Evolutionary conservation across 2,329 filamentous ascomycete species (phyloP).

Genomic region (Paraphaeosphaeria minitans): DNA sequence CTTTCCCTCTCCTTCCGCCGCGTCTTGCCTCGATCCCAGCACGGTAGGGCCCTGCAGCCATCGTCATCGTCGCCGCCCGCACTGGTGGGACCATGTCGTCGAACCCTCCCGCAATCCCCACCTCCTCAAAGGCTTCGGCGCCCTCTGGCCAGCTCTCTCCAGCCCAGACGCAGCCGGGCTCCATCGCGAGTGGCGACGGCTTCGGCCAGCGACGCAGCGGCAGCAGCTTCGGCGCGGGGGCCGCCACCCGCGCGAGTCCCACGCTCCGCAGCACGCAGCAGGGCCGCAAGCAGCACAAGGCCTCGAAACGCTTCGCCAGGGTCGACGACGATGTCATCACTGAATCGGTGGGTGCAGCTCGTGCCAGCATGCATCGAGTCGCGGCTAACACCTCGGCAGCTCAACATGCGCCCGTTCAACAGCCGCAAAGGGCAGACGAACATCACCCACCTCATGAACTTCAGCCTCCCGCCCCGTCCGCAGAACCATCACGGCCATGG

Average conservation of each 20-base stretch:
- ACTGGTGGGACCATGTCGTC: constrained; percentile 50
- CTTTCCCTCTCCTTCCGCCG: constrained; percentile 11
- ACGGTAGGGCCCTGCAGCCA: constrained; percentile 15
- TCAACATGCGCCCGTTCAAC: constrained; percentile 66
- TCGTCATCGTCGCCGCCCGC: constrained; percentile 32
- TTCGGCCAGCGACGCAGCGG: constrained; percentile 51
- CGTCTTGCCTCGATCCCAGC: constrained; percentile 10
- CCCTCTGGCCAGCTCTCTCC: constrained; percentile 49
- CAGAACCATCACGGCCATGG: constrained; percentile 62
- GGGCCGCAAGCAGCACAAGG: constrained; percentile 81
- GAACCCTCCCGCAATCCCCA: constrained; percentile 48
- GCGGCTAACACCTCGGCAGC: constrained; percentile 47
- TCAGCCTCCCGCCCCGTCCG: constrained; percentile 77
- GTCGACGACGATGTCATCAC: constrained; percentile 87
- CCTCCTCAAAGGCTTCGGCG: constrained; percentile 49
- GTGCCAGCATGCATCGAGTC: background rate
- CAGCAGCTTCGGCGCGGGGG: constrained; percentile 46
- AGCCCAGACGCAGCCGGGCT: constrained; percentile 50
- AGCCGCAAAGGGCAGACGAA: constrained; percentile 90
- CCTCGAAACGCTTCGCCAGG: constrained; percentile 73
- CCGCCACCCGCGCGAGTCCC: constrained; percentile 45
- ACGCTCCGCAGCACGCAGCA: constrained; percentile 76
- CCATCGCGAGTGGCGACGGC: constrained; percentile 51
- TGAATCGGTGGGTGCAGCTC: constrained; percentile 66
- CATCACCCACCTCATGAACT: constrained; percentile 96